These are phyloP conservation scores for Paecilomyces formosus DNA, from an alignment of 2,329 filamentous ascomycete species.

Conservation along the genomic window DNA sequence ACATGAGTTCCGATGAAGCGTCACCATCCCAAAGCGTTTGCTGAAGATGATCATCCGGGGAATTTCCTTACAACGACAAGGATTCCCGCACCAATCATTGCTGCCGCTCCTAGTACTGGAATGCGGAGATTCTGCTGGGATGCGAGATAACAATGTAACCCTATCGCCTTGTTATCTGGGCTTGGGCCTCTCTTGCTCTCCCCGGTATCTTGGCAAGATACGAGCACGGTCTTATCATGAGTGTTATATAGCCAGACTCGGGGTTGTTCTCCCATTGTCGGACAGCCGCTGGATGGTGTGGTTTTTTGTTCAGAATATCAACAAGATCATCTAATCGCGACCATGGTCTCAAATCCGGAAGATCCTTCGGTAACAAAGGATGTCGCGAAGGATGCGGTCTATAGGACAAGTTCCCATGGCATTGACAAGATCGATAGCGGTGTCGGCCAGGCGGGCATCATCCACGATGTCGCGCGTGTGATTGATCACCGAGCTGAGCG, in stretches of 20 bases:
- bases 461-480: conserved; percentile 23
- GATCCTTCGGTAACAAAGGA: neutral
- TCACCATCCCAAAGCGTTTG: neutral
- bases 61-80: neutral
- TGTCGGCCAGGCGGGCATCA: conserved; percentile 9
- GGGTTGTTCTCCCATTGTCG: neutral
- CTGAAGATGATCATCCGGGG: neutral
- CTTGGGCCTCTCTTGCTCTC: neutral
- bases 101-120: neutral
- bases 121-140: neutral
- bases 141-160: neutral
- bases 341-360: neutral
- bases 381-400: neutral
- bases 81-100: neutral
- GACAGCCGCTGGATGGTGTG: neutral
- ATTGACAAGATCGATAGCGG: neutral
- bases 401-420: neutral
- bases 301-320: neutral
- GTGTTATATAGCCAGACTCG: neutral
- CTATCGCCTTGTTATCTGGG: neutral
- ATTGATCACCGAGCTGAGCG: conserved; percentile 41
- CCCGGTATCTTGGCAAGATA: neutral
- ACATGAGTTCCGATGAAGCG: neutral
- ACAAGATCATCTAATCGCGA: neutral
- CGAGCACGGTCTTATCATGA: neutral